Evolutionary conservation across 345 rosid genomes (phyloP), one percentile per base, ranked within the genome.

Genomic region (Bruguiera gymnorhiza): DNA sequence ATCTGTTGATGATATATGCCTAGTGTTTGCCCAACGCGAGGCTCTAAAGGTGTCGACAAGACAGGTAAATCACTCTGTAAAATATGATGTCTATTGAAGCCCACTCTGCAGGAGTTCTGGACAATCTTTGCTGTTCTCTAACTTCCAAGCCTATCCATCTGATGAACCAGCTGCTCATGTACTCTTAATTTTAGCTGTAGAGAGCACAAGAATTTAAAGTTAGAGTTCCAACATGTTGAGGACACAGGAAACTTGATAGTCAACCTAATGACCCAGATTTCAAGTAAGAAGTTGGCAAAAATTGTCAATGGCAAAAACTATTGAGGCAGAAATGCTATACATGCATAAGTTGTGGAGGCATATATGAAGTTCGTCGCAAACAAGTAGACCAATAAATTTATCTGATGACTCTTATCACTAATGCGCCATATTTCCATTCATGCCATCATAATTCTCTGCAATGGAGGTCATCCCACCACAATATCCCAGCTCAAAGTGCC

Each of bases 111-210:
- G 59, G 61, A 18, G 29, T 62, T 51, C 73, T 37, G 62, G 15
- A 23, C 8, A 26, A 58, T 54, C 80, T 69, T 63, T 57, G 63
- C 9, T 15, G 43, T 18, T 71, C 20, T 32, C 62, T 72, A 54
- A 66, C 73, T 79, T 84, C 27, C 71, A 71, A 89, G 85, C 76
- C 82, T 86, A 59, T 78, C 87, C 88, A 78, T 85, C 72, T 89
- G 96, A 63, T 65, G 75, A 62, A 63, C 73, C 71, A 91, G 78
- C 65, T 87, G 58, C 55, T 81, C 78, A 39, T 84, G 84, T 76
- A 89, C 96, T 70, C 65, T 78, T 62, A 66, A 74, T 76, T 82
- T 89, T 64, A 91, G 80, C 97, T 89, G 87, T 83, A 79, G 23
- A 60, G 43, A 66, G 36, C 26, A 43, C 34, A 58, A 6, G 39